Evolutionary conservation across 192 early-diverging fungal genomes (phyloP).

Genomic region (Backusella morwellensis): DNA sequence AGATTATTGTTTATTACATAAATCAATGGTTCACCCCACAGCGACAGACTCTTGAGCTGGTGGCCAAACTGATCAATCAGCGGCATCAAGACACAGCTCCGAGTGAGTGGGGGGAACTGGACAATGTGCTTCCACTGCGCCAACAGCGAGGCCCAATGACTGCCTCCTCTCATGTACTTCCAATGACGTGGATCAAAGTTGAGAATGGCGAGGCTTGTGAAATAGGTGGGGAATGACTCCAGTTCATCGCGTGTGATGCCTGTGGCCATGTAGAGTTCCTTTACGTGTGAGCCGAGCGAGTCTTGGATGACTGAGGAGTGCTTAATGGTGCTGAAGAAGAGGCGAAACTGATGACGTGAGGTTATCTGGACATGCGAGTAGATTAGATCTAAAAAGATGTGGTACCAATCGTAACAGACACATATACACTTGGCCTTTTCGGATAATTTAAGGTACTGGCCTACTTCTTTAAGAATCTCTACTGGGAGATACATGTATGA

Average conservation of each 20-base stretch:
- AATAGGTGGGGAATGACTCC: neutral
- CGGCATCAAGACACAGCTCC: neutral
- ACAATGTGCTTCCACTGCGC: neutral
- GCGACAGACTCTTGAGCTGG: neutral
- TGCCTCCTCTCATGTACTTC: neutral
- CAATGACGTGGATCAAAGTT: slow-evolving; percentile 8
- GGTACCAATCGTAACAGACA: slow-evolving; percentile 10
- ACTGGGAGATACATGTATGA: slow-evolving; percentile 11
- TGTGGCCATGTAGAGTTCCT: neutral
- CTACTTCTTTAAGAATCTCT: slow-evolving; percentile 15
- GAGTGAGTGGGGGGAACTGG: neutral
- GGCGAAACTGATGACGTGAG: neutral
- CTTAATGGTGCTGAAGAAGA: neutral
- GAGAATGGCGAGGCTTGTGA: neutral
- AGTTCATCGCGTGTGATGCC: slow-evolving; percentile 13
- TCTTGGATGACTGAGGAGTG: neutral
- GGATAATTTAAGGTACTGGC: neutral
- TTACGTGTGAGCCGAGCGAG: neutral
- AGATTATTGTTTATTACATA: slow-evolving; percentile 4
- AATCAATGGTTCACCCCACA: neutral
- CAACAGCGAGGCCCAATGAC: neutral
- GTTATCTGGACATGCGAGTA: neutral
- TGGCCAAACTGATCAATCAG: neutral
- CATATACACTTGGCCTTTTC: slow-evolving; percentile 5
- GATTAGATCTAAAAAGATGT: neutral